Evolutionary conservation across 1,284 basidiomycete species (phyloP), one percentile per base, ranked within the genome.

Genomic region (Ustilago bromivora): DNA sequence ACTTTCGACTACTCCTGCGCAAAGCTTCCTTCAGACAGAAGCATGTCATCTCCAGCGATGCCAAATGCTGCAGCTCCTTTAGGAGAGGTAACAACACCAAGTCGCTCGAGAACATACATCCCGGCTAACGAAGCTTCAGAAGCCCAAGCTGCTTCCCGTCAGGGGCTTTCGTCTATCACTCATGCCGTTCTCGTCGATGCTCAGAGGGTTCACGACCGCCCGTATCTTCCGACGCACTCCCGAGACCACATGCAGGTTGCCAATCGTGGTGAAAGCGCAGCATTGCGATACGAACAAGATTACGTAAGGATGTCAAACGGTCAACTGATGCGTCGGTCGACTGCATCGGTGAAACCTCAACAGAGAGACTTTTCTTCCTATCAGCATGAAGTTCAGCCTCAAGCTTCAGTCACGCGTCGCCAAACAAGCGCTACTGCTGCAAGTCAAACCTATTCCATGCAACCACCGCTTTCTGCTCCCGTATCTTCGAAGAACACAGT

Each of bases 1-100:
- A 58, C 35, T 54, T 66, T 66, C 23, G 62, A 62, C 36, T 71
- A 71, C 34, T 66, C 63, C 7, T 46, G 63, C 36, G 69, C 59
- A 23, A 51, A 34, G 7, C 55, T 68, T 8, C 60, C 60, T 4
- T 31, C 12, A 10, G 60, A 62, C 19, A 47, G n/a, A 28, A 56
- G 56, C 13, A 17, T 17, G 7, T 41, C 47, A 1, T 52, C 49
- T 3, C 32, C 53, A 9, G 32, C 49, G 2, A 61, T 31, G 32
- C 46, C 3, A 35, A 67, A 28, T 28, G 23, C 23, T 57, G 58
- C 51, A 38, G 12, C 58, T 5, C 11, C 23, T 9, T 47, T 19
- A 28, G 23, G 46, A 10, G n/a, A 19, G 8, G 23, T 49, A 7
- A 4, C 15, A 41, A 15, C 15, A 19, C 43, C n/a, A 46, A 51